phyloP scores from a whole-genome alignment of 768 basidiomycete genomes.

The Mycena amicta region DNA sequence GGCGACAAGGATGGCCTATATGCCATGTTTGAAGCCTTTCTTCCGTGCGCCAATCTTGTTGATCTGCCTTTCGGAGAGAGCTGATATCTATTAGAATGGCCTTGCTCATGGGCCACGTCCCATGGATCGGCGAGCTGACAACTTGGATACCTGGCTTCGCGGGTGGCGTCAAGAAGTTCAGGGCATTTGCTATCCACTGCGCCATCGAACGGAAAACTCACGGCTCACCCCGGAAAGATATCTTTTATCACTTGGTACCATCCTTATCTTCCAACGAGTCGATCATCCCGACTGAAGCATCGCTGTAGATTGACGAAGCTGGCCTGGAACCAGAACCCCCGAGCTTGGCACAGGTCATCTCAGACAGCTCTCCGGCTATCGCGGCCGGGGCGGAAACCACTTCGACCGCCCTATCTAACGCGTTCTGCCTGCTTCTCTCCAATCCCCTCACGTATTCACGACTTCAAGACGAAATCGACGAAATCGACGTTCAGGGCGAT shows the following conservation, averaged over 20 bases:
- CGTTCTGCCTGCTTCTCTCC: constrained; percentile 22
- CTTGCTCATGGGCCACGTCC: constrained; percentile 20
- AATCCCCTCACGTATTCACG: constrained; percentile 24
- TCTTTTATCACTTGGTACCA: constrained; percentile 27
- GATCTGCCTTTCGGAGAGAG: background rate
- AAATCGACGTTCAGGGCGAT: constrained; percentile 18
- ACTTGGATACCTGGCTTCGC: constrained; percentile 17
- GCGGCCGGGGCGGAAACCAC: constrained; percentile 25
- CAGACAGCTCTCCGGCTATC: constrained; percentile 21
- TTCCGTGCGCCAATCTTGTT: constrained; percentile 4
- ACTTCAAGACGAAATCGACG: constrained; percentile 33
- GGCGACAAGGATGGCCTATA: constrained; percentile 12
- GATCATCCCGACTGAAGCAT: background rate
- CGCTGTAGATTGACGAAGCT: constrained; percentile 25
- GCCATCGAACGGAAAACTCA: constrained; percentile 63
- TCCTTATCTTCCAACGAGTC: background rate
- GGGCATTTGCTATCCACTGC: constrained; percentile 50
- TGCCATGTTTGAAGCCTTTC: constrained; percentile 4
- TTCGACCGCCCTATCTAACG: constrained; percentile 19
- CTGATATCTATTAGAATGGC: constrained; percentile 12
- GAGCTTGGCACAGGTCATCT: constrained; percentile 21
- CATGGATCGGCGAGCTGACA: constrained; percentile 21
- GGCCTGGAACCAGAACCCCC: constrained; percentile 19
- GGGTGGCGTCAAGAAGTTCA: constrained; percentile 20
- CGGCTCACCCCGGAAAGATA: constrained; percentile 20